Conservation (phyloP, 441 rosid genomes). For the Kokia cookei region DNA sequence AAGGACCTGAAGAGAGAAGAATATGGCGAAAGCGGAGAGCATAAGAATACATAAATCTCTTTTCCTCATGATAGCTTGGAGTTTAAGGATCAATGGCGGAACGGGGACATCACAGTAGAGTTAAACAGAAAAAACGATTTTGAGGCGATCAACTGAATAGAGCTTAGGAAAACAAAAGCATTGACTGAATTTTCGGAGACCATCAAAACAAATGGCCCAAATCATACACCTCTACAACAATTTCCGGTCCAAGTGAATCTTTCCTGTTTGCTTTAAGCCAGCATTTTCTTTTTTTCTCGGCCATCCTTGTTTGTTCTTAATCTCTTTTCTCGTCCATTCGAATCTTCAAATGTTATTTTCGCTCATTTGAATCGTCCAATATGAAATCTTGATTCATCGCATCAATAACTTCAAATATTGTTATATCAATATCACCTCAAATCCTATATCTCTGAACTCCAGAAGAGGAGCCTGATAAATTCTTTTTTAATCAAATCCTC, state of each 20-base stretch:
- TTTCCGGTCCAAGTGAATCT: neutral
- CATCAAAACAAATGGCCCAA: neutral
- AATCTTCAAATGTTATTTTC: neutral
- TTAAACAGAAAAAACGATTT: neutral
- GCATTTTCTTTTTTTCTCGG: neutral
- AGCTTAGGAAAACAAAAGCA: neutral
- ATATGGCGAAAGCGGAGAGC: constrained; percentile 92
- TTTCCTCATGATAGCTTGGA: constrained; percentile 63
- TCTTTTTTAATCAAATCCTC: no score
- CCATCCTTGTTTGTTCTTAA: neutral
- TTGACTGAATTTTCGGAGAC: neutral
- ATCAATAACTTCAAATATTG: neutral
- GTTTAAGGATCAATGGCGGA: neutral
- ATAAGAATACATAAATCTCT: constrained; percentile 95
- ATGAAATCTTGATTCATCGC: neutral
- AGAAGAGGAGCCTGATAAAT: no score
- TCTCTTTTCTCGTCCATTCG: neutral
- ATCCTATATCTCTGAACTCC: no score
- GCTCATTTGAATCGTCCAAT: no score
- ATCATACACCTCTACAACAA: neutral
- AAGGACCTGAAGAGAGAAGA: constrained; percentile 92
- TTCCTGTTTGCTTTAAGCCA: neutral
- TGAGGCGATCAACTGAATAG: neutral
- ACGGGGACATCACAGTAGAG: neutral
- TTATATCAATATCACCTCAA: no score